phyloP scores from a whole-genome alignment of 2,329 filamentous ascomycete species.

The Neonectria sp. region DNA sequence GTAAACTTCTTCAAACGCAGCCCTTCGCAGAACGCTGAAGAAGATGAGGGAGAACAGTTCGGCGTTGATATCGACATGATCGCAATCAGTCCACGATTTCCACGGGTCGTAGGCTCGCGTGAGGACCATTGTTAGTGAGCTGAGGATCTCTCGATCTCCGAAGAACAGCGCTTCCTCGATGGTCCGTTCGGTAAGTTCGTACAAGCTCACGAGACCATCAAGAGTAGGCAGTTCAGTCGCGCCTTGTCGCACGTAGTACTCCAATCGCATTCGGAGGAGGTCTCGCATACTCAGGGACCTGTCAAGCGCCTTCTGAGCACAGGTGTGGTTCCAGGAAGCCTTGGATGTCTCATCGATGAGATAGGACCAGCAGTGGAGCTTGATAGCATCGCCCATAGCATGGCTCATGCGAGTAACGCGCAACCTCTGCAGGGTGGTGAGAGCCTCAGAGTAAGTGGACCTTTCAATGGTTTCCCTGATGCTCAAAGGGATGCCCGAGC shows the following conservation, averaged over 20 bases:
- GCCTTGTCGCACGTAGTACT: slow-evolving; percentile 21
- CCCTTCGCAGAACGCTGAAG: slow-evolving; percentile 32
- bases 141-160: slow-evolving; percentile 25
- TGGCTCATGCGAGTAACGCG: slow-evolving; percentile 2
- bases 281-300: slow-evolving; percentile 18
- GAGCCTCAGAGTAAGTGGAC: slow-evolving; percentile 32
- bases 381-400: slow-evolving; percentile 19
- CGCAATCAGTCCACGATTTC: slow-evolving; percentile 18
- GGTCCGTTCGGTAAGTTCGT: slow-evolving; percentile 10
- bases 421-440: slow-evolving; percentile 30
- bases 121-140: slow-evolving; percentile 9
- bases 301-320: slow-evolving; percentile 20
- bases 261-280: slow-evolving; percentile 19
- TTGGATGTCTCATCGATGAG: slow-evolving; percentile 32
- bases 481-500: slow-evolving; percentile 19
- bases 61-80: slow-evolving; percentile 34
- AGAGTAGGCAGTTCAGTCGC: slow-evolving; percentile 23
- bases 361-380: slow-evolving; percentile 22
- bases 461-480: slow-evolving; percentile 27
- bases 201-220: slow-evolving; percentile 27
- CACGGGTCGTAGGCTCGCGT: slow-evolving; percentile 21
- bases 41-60: slow-evolving; percentile 34
- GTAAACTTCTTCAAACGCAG: slow-evolving; percentile 39
- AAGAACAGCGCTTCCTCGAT: slow-evolving; percentile 28
- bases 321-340: slow-evolving; percentile 26